Evolutionary conservation across 805 yeast genomes (phyloP).

Genomic region (Cyberlindnera misumaiensis): DNA sequence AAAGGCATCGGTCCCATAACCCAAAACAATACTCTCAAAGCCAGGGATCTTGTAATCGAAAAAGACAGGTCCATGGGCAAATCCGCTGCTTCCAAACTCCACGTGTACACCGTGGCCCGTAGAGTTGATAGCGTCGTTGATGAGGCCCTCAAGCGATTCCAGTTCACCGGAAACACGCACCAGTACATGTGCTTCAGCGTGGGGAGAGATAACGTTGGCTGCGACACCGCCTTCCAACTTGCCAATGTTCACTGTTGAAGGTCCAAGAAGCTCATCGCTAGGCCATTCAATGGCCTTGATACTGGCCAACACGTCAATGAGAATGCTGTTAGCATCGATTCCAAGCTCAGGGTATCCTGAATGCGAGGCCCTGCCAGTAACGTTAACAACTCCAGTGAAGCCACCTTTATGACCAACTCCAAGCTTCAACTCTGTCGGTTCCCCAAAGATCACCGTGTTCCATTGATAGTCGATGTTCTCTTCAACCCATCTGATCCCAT

Average conservation of each 20-base stretch:
- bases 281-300: constrained; percentile 40
- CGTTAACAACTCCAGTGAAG: constrained; percentile 32
- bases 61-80: constrained; percentile 20
- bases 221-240: constrained; percentile 45
- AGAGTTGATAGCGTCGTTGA: neutral
- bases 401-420: constrained; percentile 59
- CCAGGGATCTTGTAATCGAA: constrained; percentile 55
- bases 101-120: neutral
- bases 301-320: constrained; percentile 42
- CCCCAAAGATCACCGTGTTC: constrained; percentile 60
- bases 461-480: constrained; percentile 36
- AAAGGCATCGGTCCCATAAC: constrained; percentile 47
- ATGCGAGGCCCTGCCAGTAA: constrained; percentile 48
- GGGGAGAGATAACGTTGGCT: constrained; percentile 52
- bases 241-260: constrained; percentile 55
- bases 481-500: constrained; percentile 45
- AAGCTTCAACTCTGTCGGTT: constrained; percentile 60
- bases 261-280: constrained; percentile 42
- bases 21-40: constrained; percentile 42
- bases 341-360: constrained; percentile 67
- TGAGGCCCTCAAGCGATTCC: neutral
- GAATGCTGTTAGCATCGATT: constrained; percentile 45
- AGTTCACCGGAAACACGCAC: neutral
- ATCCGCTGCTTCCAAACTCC: neutral
- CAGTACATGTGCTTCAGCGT: constrained; percentile 33